Percentiles rank a stretch among this genome's conserved stretches.
Conservation (phyloP, 2,329 filamentous ascomycete species). For the Plectosphaerella sp. region DNA sequence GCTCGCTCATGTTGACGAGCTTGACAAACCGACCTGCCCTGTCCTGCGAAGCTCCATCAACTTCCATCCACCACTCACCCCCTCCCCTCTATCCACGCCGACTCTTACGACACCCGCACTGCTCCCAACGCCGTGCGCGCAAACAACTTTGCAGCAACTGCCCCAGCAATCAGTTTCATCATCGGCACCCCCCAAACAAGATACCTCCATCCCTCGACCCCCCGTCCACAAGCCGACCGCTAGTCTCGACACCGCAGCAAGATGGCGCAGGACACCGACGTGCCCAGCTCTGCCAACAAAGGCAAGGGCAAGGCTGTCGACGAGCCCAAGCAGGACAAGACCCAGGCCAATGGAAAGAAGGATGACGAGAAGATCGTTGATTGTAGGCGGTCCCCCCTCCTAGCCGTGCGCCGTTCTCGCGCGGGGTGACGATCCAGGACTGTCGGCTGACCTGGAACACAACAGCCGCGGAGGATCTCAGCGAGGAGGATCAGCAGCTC, state of each 20-base stretch:
- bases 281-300: constrained; percentile 82
- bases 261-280: constrained; percentile 94
- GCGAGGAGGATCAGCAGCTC: constrained; percentile 95
- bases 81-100: neutral
- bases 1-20: constrained; percentile 29
- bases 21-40: constrained; percentile 19
- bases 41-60: constrained; percentile 23
- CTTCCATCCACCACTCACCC: constrained; percentile 25
- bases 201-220: neutral
- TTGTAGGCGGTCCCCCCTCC: constrained; percentile 19
- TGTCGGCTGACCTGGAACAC: constrained; percentile 24
- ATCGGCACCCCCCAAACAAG: neutral
- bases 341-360: constrained; percentile 69
- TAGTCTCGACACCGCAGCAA: constrained; percentile 27
- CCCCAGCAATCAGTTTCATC: no score
- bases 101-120: neutral
- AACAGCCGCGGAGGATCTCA: constrained; percentile 74
- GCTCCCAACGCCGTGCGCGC: neutral
- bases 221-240: neutral
- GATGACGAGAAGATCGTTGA: constrained; percentile 58
- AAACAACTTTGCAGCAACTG: no score
- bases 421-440: constrained; percentile 11
- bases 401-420: no score
- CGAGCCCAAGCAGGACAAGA: constrained; percentile 65
- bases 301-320: constrained; percentile 91